These are phyloP conservation scores for Thalassiosira profunda DNA, from an alignment of 108 stramenopile genomes.

Conservation along the genomic window DNA sequence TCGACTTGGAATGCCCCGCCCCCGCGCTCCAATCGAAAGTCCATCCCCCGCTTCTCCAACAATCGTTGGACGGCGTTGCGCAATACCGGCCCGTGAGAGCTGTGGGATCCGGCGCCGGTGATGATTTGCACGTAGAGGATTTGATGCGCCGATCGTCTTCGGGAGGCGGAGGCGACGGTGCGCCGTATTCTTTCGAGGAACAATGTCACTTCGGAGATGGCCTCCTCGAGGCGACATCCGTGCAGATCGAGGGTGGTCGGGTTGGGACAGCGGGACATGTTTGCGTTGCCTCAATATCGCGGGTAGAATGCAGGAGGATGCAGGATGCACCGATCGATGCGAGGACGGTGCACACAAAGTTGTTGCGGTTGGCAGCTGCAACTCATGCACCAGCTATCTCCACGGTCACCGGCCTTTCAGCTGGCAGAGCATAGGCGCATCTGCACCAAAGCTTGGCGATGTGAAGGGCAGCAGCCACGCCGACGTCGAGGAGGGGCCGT, in stretches of 20 bases:
- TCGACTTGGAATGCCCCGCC: slow-evolving; percentile 64
- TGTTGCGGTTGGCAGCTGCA: too few relatives aligned
- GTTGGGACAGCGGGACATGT: neutral
- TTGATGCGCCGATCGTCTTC: neutral
- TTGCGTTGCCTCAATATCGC: too few relatives aligned
- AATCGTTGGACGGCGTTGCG: slow-evolving; percentile 53
- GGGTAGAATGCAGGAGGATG: too few relatives aligned
- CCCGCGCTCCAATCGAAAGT: slow-evolving; percentile 36
- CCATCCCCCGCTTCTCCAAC: slow-evolving; percentile 66
- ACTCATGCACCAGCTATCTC: too few relatives aligned
- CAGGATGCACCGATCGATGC: too few relatives aligned
- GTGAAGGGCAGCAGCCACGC: too few relatives aligned
- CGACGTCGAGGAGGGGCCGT: too few relatives aligned
- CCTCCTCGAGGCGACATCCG: slow-evolving; percentile 31
- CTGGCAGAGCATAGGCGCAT: too few relatives aligned
- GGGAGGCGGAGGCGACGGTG: slow-evolving; percentile 2
- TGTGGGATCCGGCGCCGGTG: slow-evolving; percentile 57
- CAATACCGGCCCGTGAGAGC: slow-evolving; percentile 60
- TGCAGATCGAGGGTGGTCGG: slow-evolving; percentile 29
- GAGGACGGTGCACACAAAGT: too few relatives aligned
- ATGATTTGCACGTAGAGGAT: slow-evolving; percentile 27
- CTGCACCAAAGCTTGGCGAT: too few relatives aligned
- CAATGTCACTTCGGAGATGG: slow-evolving; percentile 33
- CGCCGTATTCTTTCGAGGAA: slow-evolving; percentile 36
- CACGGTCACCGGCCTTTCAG: too few relatives aligned